Base-by-base conservation (phyloP, 768 basidiomycete genomes). In the Russula sp. region DNA sequence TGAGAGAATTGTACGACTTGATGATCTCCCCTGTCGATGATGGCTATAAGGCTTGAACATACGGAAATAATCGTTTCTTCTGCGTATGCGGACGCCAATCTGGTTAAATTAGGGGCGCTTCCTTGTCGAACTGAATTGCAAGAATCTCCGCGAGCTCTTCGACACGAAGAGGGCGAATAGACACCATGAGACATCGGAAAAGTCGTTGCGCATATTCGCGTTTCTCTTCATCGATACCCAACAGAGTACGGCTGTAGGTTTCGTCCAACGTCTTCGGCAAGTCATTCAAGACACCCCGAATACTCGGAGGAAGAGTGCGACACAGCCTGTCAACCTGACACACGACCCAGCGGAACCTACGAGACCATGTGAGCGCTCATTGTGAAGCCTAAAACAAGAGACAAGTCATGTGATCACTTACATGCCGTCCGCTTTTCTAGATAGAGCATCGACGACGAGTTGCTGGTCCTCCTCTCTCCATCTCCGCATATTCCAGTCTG, bases 391-490 rank as follows among this genome's bases (percentile, higher is more conserved):
- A n/a, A n/a, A n/a, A n/a, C n/a, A n/a, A n/a, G n/a, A n/a, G n/a
- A 11, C 11, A 2, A 34, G 10, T 9, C 2, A 1, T 2, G 3
- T 11, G 10, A 34, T 22, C 6, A 10, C 64, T 44, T 52, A 63
- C 64, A 63, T 65, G 28, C 64, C 64, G 4, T 63, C 40, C 10
- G 61, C 61, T 18, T 57, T 57, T 2, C 30, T 20, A 18, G 64
- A 53, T 4, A 65, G 64, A 0, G n/a, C 24, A 6, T 46, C 26
- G 6, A 65, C 28, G 3, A 63, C 64, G 0, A 57, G 40, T 5
- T 40, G 11, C n/a, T 38, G 18, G 20, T 62, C 61, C 16, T 36
- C 38, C 9, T 32, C 40, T 20, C 14, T 57, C 64, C 63, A 64
- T 6, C 22, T 53, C 26, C 53, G 63, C 49, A 65, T 55, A 32